Base-by-base conservation (phyloP, 331 rosid genomes). In the Arachis monticola region DNA sequence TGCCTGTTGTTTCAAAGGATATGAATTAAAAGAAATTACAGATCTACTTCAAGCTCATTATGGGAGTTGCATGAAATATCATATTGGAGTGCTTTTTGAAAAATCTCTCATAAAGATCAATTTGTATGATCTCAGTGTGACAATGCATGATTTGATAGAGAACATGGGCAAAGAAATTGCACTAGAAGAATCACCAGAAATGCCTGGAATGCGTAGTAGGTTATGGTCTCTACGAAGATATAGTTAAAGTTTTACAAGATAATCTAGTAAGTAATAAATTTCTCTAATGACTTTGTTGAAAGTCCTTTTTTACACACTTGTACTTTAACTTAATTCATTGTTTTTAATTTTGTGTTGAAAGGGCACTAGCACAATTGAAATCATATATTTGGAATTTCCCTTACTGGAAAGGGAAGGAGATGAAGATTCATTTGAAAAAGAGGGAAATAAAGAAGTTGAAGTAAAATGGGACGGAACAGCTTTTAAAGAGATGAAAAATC, bases 1-100 rank as follows among this genome's bases (percentile, higher is more conserved):
- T 13, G 87, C 89, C 1, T 86, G 85, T 27, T 78, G 73, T 40
- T 80, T 83, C 9, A 83, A 53, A 31, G 79, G 84, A 11, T 8
- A 32, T 11, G 2, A 0, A 0, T n/a, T 13, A 27, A 62, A 8
- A 44, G 8, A 2, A 0, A 66, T 72, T 0, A 9, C 6, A 60
- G 65, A 56, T 6, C 8, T 60, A 5, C 27, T 83, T 1, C 8
- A 0, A 7, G 63, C 52, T 47, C 67, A 60, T 59, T 58, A 55
- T 7, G 66, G 51, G 12, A 14, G 47, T 30, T 1, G 1, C 31
- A 31, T 30, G 10, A 7, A 22, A 35, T 35, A 35, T 35, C 38
- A 35, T 35, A 35, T 35, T 35, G 3, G 38, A 35, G 38, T 40
- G 0, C 62, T 83, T 6, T 10, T 55, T 17, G 87, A 77, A n/a